These are phyloP conservation scores for Opeltia flavorubescens DNA, from an alignment of 495 filamentous ascomycete genomes.

Conservation along the genomic window DNA sequence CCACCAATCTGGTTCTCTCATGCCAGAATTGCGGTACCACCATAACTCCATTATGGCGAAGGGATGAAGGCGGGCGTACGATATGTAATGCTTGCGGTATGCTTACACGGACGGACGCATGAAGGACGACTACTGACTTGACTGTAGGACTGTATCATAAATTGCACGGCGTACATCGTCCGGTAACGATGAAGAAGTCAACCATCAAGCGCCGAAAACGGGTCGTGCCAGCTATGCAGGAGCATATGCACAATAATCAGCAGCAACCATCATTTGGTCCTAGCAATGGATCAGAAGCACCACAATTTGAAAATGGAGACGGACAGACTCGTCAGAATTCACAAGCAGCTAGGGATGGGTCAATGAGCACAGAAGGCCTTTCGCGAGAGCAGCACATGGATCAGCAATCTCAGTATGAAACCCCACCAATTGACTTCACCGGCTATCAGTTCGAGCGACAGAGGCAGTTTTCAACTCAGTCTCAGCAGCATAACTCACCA, in stretches of 20 bases:
- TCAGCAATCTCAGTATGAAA: slow-evolving; percentile 24
- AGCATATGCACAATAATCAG: slow-evolving; percentile 18
- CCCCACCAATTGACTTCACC: slow-evolving; percentile 37
- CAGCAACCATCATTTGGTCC: slow-evolving; percentile 10
- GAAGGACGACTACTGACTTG: slow-evolving; percentile 18
- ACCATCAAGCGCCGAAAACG: slow-evolving; percentile 94
- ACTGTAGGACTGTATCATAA: slow-evolving; percentile 83
- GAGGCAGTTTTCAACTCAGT: slow-evolving; percentile 17
- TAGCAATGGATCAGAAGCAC: slow-evolving; percentile 22
- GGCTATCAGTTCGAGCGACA: slow-evolving; percentile 22
- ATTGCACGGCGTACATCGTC: slow-evolving; percentile 82
- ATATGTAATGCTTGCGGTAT: slow-evolving; percentile 98
- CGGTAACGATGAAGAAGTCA: slow-evolving; percentile 92
- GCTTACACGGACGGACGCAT: slow-evolving; percentile 21
- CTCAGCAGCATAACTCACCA: slow-evolving; percentile 26
- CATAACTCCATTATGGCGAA: slow-evolving; percentile 88
- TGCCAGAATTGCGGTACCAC: slow-evolving; percentile 98
- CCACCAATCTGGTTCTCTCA: slow-evolving; percentile 66
- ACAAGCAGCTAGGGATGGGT: slow-evolving; percentile 25
- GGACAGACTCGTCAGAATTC: neutral
- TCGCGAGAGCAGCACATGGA: slow-evolving; percentile 31
- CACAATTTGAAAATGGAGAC: slow-evolving; percentile 8
- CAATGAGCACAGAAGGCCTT: slow-evolving; percentile 46
- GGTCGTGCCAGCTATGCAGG: slow-evolving; percentile 70
- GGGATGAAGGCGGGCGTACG: slow-evolving; percentile 88